Evolutionary conservation across 164 flowering plant species (phyloP).

Genomic region (Malania oleifera): DNA sequence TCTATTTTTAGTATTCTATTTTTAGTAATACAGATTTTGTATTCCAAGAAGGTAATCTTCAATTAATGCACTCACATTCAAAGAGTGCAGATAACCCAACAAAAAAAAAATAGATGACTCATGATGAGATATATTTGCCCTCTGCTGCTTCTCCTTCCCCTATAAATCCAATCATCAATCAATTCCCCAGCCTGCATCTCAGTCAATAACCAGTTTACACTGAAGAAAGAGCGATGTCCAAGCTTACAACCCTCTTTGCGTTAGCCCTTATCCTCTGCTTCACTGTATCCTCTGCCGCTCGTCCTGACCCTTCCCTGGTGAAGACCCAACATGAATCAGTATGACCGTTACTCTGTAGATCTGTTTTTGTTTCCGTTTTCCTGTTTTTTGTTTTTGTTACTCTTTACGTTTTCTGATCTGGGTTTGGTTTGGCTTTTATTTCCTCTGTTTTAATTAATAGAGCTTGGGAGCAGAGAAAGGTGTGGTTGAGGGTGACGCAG

Average conservation of each 20-base stretch:
- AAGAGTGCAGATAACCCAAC: too few relatives aligned
- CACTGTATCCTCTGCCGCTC: slow-evolving; percentile 21
- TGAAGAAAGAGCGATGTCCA: slow-evolving; percentile 16
- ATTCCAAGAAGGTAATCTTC: too few relatives aligned
- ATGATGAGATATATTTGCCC: too few relatives aligned
- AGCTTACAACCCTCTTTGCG: slow-evolving; percentile 6
- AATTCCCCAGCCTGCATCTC: too few relatives aligned
- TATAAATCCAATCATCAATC: too few relatives aligned
- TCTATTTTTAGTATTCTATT: too few relatives aligned
- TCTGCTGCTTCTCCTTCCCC: too few relatives aligned
- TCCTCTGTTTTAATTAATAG: slow-evolving; percentile 7
- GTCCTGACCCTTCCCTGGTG: slow-evolving; percentile 17
- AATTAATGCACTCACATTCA: too few relatives aligned
- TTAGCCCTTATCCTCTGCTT: slow-evolving; percentile 22
- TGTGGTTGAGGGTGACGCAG: slow-evolving; percentile 1
- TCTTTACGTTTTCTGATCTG: neutral
- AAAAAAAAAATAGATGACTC: too few relatives aligned
- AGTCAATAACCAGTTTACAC: too few relatives aligned
- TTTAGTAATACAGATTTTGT: too few relatives aligned
- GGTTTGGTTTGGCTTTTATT: neutral
- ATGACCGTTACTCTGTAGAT: too few relatives aligned
- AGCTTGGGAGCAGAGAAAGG: slow-evolving; percentile 9
- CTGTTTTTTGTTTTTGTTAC: neutral
- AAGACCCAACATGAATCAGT: slow-evolving; percentile 9
- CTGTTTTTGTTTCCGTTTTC: neutral